These are phyloP conservation scores for Gleditsia sinensis DNA, from an alignment of 306 rosid genomes.

Conservation along the genomic window DNA sequence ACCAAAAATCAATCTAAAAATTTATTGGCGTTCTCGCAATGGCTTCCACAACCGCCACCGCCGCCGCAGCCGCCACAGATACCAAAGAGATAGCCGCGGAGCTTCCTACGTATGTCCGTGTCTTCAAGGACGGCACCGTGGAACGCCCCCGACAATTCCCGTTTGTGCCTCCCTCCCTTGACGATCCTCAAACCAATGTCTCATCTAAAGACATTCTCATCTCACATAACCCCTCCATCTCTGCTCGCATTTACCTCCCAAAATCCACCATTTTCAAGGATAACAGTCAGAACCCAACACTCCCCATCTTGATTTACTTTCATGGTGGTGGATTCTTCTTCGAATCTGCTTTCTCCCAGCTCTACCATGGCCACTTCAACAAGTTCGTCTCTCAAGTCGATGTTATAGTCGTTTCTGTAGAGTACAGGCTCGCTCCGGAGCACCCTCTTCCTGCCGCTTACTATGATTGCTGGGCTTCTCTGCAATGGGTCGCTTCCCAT, in stretches of 20 bases:
- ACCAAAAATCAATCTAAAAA: neutral
- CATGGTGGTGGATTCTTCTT: slow-evolving; percentile 49
- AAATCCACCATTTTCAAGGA: neutral
- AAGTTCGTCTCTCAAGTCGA: slow-evolving; percentile 28
- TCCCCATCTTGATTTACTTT: slow-evolving; percentile 47
- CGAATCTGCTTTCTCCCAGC: slow-evolving; percentile 42
- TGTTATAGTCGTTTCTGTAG: slow-evolving; percentile 42
- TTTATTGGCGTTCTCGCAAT: neutral
- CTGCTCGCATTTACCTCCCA: slow-evolving; percentile 40
- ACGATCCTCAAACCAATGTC: slow-evolving; percentile 36
- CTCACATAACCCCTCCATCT: slow-evolving; percentile 37
- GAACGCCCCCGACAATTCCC: slow-evolving; percentile 25
- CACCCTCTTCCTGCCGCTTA: slow-evolving; percentile 40
- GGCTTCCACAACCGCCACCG: slow-evolving; percentile 23
- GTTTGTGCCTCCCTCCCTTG: slow-evolving; percentile 22
- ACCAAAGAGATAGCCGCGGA: slow-evolving; percentile 19
- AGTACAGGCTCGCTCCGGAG: slow-evolving; percentile 51
- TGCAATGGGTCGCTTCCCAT: slow-evolving; percentile 46
- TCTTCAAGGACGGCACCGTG: slow-evolving; percentile 35
- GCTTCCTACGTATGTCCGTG: slow-evolving; percentile 27
- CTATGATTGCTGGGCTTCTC: slow-evolving; percentile 44
- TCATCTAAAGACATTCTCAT: slow-evolving; percentile 50
- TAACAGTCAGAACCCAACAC: neutral
- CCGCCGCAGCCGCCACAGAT: too few relatives aligned
- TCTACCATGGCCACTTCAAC: slow-evolving; percentile 29